These are phyloP conservation scores for Xylaria scruposa DNA, from an alignment of 495 filamentous ascomycete species.

Conservation along the genomic window DNA sequence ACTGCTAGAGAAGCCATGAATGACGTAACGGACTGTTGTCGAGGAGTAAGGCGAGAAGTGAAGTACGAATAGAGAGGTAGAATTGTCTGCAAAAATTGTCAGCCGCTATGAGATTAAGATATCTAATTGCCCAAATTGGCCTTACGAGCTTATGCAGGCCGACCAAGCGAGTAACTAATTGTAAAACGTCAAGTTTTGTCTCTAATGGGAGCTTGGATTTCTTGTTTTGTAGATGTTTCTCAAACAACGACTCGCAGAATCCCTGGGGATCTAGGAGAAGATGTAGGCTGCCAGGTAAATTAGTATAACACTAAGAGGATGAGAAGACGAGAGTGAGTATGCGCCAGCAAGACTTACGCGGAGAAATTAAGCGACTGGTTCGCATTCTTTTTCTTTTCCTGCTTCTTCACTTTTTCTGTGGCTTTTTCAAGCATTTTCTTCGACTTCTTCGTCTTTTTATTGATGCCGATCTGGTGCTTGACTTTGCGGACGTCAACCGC, in stretches of 20 bases:
- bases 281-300: slow-evolving; percentile 53
- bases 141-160: slow-evolving; percentile 82
- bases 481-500: slow-evolving; percentile 78
- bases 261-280: slow-evolving; percentile 94
- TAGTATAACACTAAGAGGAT: slow-evolving; percentile 9
- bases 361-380: slow-evolving; percentile 94
- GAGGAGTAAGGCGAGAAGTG: slow-evolving; percentile 85
- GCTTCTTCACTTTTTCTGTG: slow-evolving; percentile 72
- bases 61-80: slow-evolving; percentile 72
- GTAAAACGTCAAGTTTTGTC: slow-evolving; percentile 84
- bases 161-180: slow-evolving; percentile 87
- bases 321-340: slow-evolving; percentile 34
- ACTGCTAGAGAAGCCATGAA: slow-evolving; percentile 89
- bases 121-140: slow-evolving; percentile 39
- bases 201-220: slow-evolving; percentile 90
- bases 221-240: slow-evolving; percentile 84
- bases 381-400: slow-evolving; percentile 85
- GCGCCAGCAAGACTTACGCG: slow-evolving; percentile 52
- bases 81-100: slow-evolving; percentile 38
- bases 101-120: neutral
- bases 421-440: slow-evolving; percentile 79
- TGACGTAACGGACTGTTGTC: slow-evolving; percentile 90
- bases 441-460: slow-evolving; percentile 95
- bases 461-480: slow-evolving; percentile 84
- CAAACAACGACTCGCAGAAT: slow-evolving; percentile 89